Base-by-base conservation (phyloP, 179 eudicot species). In the Actinidia chinensis region DNA sequence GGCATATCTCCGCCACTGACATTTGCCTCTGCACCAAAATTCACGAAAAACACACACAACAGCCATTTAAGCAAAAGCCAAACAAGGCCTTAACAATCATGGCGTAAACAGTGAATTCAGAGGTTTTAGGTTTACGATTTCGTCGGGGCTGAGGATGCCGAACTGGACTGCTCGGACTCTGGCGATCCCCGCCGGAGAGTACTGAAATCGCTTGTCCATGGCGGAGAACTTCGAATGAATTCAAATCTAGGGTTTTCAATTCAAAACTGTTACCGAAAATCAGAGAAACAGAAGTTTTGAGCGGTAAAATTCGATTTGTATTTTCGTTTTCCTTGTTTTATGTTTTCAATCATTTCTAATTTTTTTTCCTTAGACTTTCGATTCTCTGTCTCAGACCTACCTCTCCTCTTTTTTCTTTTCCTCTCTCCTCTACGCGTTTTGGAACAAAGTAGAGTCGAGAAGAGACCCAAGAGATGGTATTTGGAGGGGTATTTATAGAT, bases 1-100 rank as follows among this genome's bases (percentile, higher is more conserved):
- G 93, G 88, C 95, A 95, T 23, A 97, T 88, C 84, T 97, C 94
- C 83, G 92, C 94, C 56, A 97, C 99, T 3, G 99, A 97, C 99
- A 97, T 94, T 97, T 97, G 99, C 82, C 99, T 87, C 98, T 97
- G 91, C 88, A 84, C 51, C 20, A 60, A 82, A 48, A 40, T 73
- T 36, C 40, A 36, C 40, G 40, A 59, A 59, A n/a, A 7, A 18
- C 11, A 9, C 20, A 20, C 33, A 59, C 5, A 59, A 59, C 64
- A 59, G 23, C 64, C 7, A 5, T 12, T 59, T 22, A 59, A 59
- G 64, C 33, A 59, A 22, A 59, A 60, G 8, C 65, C 65, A 22
- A 60, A 60, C 33, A 14, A 23, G 40, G 40, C 40, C 40, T 36
- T 36, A 36, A 1, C 40, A 36, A 36, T 36, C 40, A 36, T 36